These are phyloP conservation scores for Farysia itapuensis DNA, from an alignment of 1,284 basidiomycete species.

Conservation along the genomic window DNA sequence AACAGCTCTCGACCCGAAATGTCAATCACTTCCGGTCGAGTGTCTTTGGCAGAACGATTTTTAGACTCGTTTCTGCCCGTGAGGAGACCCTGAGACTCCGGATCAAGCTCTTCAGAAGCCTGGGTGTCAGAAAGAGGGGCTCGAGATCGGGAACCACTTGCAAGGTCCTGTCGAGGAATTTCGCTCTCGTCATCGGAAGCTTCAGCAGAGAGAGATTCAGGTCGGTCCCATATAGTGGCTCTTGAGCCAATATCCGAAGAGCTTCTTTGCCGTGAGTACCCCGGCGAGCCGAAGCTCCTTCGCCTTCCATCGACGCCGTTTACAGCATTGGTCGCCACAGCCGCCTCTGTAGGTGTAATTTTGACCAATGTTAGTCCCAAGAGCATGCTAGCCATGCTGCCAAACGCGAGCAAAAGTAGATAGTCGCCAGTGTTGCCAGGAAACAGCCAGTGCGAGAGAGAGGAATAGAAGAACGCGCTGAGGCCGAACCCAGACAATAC, in stretches of 20 bases:
- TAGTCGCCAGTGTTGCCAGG: conserved; percentile 73
- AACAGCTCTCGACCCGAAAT: conserved; percentile 65
- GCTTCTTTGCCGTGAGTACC: conserved; percentile 21
- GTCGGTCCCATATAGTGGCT: conserved; percentile 32
- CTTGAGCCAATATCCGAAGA: conserved; percentile 44
- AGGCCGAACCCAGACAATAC: conserved; percentile 81
- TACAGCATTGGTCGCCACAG: conserved; percentile 2
- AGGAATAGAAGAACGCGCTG: conserved; percentile 77
- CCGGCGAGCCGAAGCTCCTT: neutral
- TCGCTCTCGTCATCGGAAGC: conserved; percentile 22
- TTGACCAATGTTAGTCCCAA: conserved; percentile 70
- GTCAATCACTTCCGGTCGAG: conserved; percentile 52
- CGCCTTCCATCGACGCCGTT: neutral
- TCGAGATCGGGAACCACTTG: no score
- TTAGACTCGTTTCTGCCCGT: conserved; percentile 20
- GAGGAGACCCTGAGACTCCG: conserved; percentile 18
- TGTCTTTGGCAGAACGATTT: neutral
- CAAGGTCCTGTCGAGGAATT: neutral
- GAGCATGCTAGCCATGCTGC: conserved; percentile 71
- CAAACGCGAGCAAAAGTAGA: conserved; percentile 70
- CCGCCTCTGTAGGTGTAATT: conserved; percentile 64
- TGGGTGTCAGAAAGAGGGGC: neutral
- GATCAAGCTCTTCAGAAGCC: neutral
- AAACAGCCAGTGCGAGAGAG: conserved; percentile 69
- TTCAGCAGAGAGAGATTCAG: conserved; percentile 16